These are phyloP conservation scores for Aspergillus tubingensis DNA, from an alignment of 2,329 filamentous ascomycete genomes.

Conservation along the genomic window DNA sequence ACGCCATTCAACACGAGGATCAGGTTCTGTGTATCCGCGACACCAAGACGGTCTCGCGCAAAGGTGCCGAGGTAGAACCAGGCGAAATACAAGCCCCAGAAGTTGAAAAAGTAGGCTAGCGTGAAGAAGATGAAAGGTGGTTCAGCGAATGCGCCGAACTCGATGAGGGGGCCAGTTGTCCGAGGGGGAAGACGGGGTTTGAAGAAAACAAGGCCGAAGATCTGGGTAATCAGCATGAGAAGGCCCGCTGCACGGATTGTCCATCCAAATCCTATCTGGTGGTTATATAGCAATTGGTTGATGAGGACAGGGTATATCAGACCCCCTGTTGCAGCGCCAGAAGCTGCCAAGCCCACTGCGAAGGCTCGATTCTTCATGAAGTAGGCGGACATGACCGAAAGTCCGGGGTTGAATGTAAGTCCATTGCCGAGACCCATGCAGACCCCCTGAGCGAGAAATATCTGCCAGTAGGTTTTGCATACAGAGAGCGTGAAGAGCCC, in stretches of 20 bases:
- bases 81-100: conserved; percentile 58
- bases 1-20: too few relatives aligned
- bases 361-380: conserved; percentile 43
- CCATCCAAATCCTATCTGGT: too few relatives aligned
- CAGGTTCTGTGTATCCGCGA: conserved; percentile 45
- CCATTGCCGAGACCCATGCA: conserved; percentile 47
- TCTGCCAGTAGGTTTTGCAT: conserved; percentile 48
- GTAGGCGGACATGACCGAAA: conserved; percentile 46
- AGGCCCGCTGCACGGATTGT: too few relatives aligned
- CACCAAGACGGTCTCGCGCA: conserved; percentile 31
- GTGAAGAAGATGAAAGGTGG: conserved; percentile 55
- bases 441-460: conserved; percentile 51
- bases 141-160: conserved; percentile 61
- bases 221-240: too few relatives aligned
- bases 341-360: conserved; percentile 41
- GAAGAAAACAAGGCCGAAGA: conserved; percentile 25
- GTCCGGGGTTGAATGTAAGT: conserved; percentile 42
- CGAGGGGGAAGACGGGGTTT: conserved; percentile 26
- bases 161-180: conserved; percentile 55
- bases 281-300: too few relatives aligned
- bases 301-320: conserved; percentile 32
- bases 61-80: conserved; percentile 62
- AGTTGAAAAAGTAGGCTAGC: conserved; percentile 49
- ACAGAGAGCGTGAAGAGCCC: conserved; percentile 51
- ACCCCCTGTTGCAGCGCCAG: conserved; percentile 42